Percentiles rank a stretch among this genome's conserved stretches.
phyloP scores from a whole-genome alignment of 108 stramenopile genomes.

The Pseudonitzschia pungens region DNA sequence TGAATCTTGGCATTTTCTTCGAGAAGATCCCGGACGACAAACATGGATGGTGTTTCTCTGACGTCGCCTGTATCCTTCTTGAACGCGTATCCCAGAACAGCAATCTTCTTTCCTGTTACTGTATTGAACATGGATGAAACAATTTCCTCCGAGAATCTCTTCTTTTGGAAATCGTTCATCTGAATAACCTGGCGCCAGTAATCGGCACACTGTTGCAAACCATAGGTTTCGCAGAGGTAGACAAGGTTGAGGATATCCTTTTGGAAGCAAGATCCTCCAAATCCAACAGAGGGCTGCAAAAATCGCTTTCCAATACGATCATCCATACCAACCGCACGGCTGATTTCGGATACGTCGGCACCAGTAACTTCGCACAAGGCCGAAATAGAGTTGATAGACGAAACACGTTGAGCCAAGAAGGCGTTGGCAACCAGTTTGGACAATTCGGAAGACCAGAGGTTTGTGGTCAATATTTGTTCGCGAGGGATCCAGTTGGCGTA shows the following conservation, averaged over 20 bases:
- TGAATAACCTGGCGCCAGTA: constrained; percentile 98
- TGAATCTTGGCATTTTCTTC: constrained; percentile 92
- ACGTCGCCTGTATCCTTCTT: constrained; percentile 99
- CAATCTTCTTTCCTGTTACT: constrained; percentile 98
- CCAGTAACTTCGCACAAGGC: constrained; percentile 99
- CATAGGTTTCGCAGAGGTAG: constrained; percentile 98
- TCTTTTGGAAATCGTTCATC: constrained; percentile 99
- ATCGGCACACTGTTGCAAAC: constrained; percentile 94
- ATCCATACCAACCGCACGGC: constrained; percentile 97
- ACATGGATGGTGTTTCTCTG: constrained; percentile 97
- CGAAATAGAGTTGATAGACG: constrained; percentile 99
- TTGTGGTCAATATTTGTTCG: constrained; percentile 95
- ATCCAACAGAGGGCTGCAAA: constrained; percentile 96
- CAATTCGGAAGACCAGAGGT: constrained; percentile 98
- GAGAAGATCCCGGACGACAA: constrained; percentile 93
- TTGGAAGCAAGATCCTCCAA: constrained; percentile 99
- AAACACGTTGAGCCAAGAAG: constrained; percentile 98
- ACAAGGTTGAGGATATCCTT: constrained; percentile 99
- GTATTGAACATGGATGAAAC: constrained; percentile 98
- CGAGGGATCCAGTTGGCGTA: constrained; percentile 96
- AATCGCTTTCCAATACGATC: constrained; percentile 97
- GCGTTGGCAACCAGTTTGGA: constrained; percentile 99
- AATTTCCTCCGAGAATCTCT: constrained; percentile 95
- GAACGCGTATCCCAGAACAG: constrained; percentile 98
- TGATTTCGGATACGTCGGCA: constrained; percentile 95